Base-by-base conservation (phyloP, 768 basidiomycete genomes). In the Boletus rubescentipes region DNA sequence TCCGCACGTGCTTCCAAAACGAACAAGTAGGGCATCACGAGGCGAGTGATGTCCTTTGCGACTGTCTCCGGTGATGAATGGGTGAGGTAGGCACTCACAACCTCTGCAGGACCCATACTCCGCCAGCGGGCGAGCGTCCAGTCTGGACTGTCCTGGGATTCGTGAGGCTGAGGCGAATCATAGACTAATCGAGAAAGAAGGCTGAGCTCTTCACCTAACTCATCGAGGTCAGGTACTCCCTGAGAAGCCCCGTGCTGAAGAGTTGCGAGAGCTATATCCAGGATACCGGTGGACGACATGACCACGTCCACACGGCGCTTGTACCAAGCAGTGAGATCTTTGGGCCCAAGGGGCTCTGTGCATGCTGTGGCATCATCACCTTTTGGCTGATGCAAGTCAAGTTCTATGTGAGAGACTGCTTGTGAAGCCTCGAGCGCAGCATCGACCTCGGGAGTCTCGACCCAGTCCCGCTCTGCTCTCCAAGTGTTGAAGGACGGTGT, bases 11-110 rank as follows among this genome's bases (percentile, higher is more conserved):
- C 80, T 70, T 98, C 94, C 29, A 98, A 78, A 21, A 98, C 93
- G 61, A 88, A 95, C 0, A 98, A 81, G 68, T 97, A 99, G 3
- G 96, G 96, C 71, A 93, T 78, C 34, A 96, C 91, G 34, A 97
- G 84, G 30, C 78, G 80, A 21, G 78, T 73, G 38, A 98, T 84
- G 61, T 93, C 87, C 40, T 70, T 67, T 2, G 85, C 79, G 18
- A 98, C 64, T 16, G 81, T 81, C 2, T 79, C 75, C 4, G 87
- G 75, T 2, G 83, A 83, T 5, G 94, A 89, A 67, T 86, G 73
- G 4, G 80, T 72, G 10, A 97, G 81, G 68, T 96, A 98, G 37
- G 89, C 87, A 10, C 72, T 72, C 50, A 98, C 76, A 20, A 92
- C 79, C 8, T 82, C 75, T 5, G 77, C 66, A 5, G 91, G 82